Base-by-base conservation (phyloP, 371 early-diverging fungal species). In the Rhizomucor pusillus region DNA sequence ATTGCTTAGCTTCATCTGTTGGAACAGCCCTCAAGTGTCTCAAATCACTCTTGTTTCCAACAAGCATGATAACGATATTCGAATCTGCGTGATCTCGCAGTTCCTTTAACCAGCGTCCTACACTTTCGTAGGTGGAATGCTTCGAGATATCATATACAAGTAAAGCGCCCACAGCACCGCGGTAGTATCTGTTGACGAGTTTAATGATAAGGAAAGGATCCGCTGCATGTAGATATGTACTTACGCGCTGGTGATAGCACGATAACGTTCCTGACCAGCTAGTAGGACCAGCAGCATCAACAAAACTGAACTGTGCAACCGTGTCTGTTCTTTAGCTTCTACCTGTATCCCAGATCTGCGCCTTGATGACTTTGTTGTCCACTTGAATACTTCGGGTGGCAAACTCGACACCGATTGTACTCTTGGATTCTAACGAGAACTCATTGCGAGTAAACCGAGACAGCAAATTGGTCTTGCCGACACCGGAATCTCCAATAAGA, bases 391-490 rank as follows among this genome's bases (percentile, higher is more conserved):
- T 91, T 52, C 97, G 87, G 45, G 99, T 99, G 35, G 97, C 99
- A 81, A 99, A 99, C 71, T 99, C 98, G 33, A 99, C 99, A 59
- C 99, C 99, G 62, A 99, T 99, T 53, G 99, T 99, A 20, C 99
- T 95, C 75, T 98, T 98, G 51, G 97, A 94, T 62, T 96, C 97
- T 59, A 95, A 66, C 69, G 90, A 92, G 81, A 99, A 99, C 74
- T 97, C 97, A 75, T 98, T 94, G 59, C 96, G 87, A 23, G 99
- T 98, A 75, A 99, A 98, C 56, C 97, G 88, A 60, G 93, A 87
- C 43, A 99, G 88, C 24, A 99, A 89, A 77, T 99, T 99, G 61
- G 99, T 98, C 75, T 99, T 99, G 57, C 99, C 99, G 57, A 99
- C 99, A 39, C 99, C 98, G n/a, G 99, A 97, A 69, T 99, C 99